A percentile compares a stretch with the other conserved stretches of the same genome.
These are phyloP conservation scores for Rosa chinensis DNA, from an alignment of 306 rosid genomes.

Conservation along the genomic window DNA sequence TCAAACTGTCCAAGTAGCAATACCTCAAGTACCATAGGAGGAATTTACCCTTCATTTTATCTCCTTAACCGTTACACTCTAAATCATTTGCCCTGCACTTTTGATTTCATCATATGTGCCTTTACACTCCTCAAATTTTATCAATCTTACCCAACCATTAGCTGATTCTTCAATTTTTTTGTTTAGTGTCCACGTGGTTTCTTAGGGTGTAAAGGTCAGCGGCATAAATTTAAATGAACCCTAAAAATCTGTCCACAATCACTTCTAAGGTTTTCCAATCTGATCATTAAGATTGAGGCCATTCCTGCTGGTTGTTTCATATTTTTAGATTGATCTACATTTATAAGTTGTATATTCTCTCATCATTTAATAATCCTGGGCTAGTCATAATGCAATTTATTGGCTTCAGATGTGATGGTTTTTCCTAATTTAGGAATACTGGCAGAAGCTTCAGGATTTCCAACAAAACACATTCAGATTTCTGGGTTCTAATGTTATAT, in stretches of 20 bases:
- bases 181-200: background rate
- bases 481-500: conserved; percentile 8
- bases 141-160: background rate
- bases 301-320: background rate
- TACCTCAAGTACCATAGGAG: no score
- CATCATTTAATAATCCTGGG: background rate
- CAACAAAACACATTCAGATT: background rate
- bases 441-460: background rate
- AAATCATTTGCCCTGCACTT: background rate
- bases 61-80: background rate
- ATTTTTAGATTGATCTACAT: background rate
- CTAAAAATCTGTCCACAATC: background rate
- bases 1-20: no score
- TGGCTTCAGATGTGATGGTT: background rate
- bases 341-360: no score
- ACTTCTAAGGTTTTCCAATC: background rate
- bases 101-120: background rate
- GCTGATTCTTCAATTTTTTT: background rate
- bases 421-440: background rate
- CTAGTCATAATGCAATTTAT: background rate
- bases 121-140: background rate
- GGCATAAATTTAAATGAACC: background rate
- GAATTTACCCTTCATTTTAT: no score
- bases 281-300: background rate
- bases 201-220: background rate